Base-by-base conservation (phyloP, 768 basidiomycete genomes). In the Imleria badia region DNA sequence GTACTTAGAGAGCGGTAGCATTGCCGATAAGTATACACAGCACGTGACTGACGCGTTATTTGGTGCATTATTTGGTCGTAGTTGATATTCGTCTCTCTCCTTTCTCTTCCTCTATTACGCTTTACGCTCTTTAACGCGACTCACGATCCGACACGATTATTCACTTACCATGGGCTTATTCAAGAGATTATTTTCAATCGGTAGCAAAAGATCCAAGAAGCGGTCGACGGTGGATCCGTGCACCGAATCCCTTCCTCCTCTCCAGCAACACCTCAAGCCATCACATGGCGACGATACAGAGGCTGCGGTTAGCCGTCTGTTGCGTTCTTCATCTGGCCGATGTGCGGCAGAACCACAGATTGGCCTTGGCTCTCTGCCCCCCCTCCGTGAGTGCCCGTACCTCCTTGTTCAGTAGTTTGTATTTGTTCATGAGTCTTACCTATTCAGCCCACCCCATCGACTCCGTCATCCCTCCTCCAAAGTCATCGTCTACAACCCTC, bases 271-370 rank as follows among this genome's bases (percentile, higher is more conserved):
- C 50, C 58, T 55, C 49, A 56, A 45, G 31, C 55, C 52, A 26
- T 47, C 20, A 1, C 55, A 66, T 44, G 62, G 79, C 44, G 78
- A 83, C 33, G 83, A 85, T 17, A 61, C 65, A 43, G 76, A 78
- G 58, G 73, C 70, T 35, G 74, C 72, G 22, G 75, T 74, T 19
- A 77, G 71, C 56, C 73, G 76, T 6, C 75, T 92, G 14, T 67
- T 92, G 34, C 81, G 89, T 41, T 89, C 89, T 2, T 85, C 87
- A 14, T 90, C 90, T 6, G 80, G 86, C 36, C 81, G 85, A 43
- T 85, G 77, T 69, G 75, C 79, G 6, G 78, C 82, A 31, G 80
- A 80, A 30, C 69, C 80, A 9, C 84, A 84, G 60, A 67, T 79
- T 10, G 81, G 84, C 62, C 81, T 84, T 61, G 64, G 75, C 22